Conservation (phyloP, 148 eudicot species). For the Silene conica region DNA sequence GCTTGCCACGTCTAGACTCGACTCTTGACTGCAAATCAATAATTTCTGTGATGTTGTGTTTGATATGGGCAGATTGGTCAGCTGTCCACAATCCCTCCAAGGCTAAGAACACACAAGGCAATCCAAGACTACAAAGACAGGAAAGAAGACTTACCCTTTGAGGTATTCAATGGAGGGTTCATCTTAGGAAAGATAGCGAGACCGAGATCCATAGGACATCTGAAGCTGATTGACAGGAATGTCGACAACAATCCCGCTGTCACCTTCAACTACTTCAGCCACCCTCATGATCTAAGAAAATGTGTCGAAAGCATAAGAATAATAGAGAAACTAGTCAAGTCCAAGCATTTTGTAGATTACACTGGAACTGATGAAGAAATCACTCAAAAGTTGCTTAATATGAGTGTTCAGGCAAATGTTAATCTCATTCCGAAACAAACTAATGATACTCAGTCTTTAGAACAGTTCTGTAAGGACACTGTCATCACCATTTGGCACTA, state of each 20-base stretch:
- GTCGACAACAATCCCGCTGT: constrained; percentile 61
- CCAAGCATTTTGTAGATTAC: constrained; percentile 44
- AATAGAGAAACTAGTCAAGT: constrained; percentile 45
- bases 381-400: constrained; percentile 50
- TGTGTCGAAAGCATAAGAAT: constrained; percentile 69
- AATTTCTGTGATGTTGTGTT: neutral
- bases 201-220: constrained; percentile 65
- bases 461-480: constrained; percentile 87
- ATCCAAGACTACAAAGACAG: constrained; percentile 47
- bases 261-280: constrained; percentile 89
- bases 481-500: constrained; percentile 94
- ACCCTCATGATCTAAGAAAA: constrained; percentile 50
- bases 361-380: constrained; percentile 36
- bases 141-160: constrained; percentile 59
- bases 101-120: constrained; percentile 66
- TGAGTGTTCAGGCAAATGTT: constrained; percentile 69
- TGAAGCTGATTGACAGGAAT: constrained; percentile 49
- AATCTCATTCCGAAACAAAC: constrained; percentile 77
- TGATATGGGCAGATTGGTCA: constrained; percentile 65
- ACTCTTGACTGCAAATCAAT: neutral
- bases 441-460: constrained; percentile 55
- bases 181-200: constrained; percentile 66
- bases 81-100: constrained; percentile 88
- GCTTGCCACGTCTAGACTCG: neutral
- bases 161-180: constrained; percentile 82